Conservation (phyloP, 2,329 filamentous ascomycete genomes). For the Venturia carpophila region DNA sequence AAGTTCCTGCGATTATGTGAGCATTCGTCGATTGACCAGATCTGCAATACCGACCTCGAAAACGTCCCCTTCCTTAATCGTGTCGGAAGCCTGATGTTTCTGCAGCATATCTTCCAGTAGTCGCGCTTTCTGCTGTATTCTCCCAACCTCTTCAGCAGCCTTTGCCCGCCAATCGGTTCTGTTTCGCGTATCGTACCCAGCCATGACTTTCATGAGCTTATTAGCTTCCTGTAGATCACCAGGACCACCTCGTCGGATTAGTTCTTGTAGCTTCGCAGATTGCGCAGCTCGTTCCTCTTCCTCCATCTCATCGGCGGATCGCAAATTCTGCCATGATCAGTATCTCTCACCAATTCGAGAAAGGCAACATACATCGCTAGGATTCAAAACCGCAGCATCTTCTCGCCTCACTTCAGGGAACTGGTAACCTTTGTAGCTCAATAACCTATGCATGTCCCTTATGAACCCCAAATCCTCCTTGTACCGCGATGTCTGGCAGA, state of each 20-base stretch:
- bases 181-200: slow-evolving; percentile 86
- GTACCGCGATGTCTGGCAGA: slow-evolving; percentile 96
- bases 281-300: slow-evolving; percentile 91
- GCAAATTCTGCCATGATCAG: slow-evolving; percentile 60
- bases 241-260: slow-evolving; percentile 85
- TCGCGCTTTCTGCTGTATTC: slow-evolving; percentile 91
- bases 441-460: slow-evolving; percentile 88
- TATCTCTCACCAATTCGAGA: background rate
- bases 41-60: slow-evolving; percentile 46
- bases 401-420: slow-evolving; percentile 90
- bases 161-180: slow-evolving; percentile 98
- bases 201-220: slow-evolving; percentile 98
- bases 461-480: slow-evolving; percentile 96
- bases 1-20: slow-evolving; percentile 55
- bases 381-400: slow-evolving; percentile 92
- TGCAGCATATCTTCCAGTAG: slow-evolving; percentile 89
- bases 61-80: slow-evolving; percentile 61
- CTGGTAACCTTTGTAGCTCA: slow-evolving; percentile 94
- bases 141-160: slow-evolving; percentile 87
- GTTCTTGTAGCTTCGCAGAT: slow-evolving; percentile 94
- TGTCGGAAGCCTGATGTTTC: slow-evolving; percentile 72
- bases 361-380: slow-evolving; percentile 72
- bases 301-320: slow-evolving; percentile 97
- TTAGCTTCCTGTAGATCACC: slow-evolving; percentile 96
- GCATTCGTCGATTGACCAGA: slow-evolving; percentile 16